Base-by-base conservation (phyloP, 768 basidiomycete species). In the Porpolomopsis calyptriformis region DNA sequence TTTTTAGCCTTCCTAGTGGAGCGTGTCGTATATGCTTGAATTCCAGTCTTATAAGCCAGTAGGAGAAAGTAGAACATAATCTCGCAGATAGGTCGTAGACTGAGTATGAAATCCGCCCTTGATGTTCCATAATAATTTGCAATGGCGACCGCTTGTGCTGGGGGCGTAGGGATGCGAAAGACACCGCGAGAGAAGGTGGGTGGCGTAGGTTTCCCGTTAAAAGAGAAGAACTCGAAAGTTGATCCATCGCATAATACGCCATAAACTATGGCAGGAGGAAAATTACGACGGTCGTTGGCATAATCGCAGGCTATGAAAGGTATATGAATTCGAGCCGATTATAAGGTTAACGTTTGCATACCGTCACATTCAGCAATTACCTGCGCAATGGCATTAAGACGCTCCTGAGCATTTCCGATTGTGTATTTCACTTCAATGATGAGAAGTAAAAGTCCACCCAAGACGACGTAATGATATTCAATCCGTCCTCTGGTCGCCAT, bases 91-190 rank as follows among this genome's bases (percentile, higher is more conserved):
- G 46, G 36, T n/a, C 46, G 36, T 16, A 47, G 24, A 20, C 46
- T 47, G 2, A 9, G 3, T 3, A 47, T 9, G 26, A 47, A 47
- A 16, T 40, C n/a, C 1, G 19, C 4, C 24, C 39, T n/a, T 22
- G 8, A n/a, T n/a, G n/a, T n/a, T n/a, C n/a, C n/a, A n/a, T n/a
- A n/a, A 27, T 47, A 47, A 40, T 33, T 19, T 47, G 46, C 46
- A 29, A 47, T 11, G 19, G 24, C 24, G 46, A 47, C 37, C 2
- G 10, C 20, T 7, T 47, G 16, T n/a, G 46, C 40, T 11, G 4
- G 4, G n/a, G 46, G 20, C 3, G 44, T 9, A 25, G 3, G 7
- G 5, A 7, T 31, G 23, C n/a, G n/a, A n/a, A 45, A 24, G 33
- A 45, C 44, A 23, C 44, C 44, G 2, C 44, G 20, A 45, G n/a